Evolutionary conservation across 768 basidiomycete genomes (phyloP), one percentile per base, ranked within the genome.

Genomic region (Rhodosporidiobolus odoratus): DNA sequence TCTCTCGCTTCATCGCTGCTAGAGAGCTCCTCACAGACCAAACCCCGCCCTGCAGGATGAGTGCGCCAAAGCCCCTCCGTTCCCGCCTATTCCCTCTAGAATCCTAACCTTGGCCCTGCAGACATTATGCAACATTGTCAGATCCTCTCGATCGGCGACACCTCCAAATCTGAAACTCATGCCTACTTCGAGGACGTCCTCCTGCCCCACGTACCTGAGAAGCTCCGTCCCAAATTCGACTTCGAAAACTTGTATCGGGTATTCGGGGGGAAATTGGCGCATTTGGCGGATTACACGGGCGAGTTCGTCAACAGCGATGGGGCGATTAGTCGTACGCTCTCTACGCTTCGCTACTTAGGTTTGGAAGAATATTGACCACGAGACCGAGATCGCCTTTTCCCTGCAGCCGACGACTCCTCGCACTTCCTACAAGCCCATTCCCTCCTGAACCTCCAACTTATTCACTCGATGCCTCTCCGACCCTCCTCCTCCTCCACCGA

Each of bases 371-470:
- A 32, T 30, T 53, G 30, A 53, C 52, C 9, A 30, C 30, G n/a
- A n/a, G n/a, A n/a, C n/a, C n/a, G n/a, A n/a, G n/a, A n/a, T n/a
- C n/a, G n/a, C n/a, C 32, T 53, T 30, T 30, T 60, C 48, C 30
- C 30, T 34, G 30, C 72, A 91, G 89, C 90, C 78, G 87, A 86
- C 75, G 87, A 89, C 75, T 86, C 87, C 67, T 89, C 89, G 0
- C 88, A 89, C 76, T 92, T 90, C 81, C 84, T 92, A 32, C 91
- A 92, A 80, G 91, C 91, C 0, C 89, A 92, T 68, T 84, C 89
- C 1, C 82, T 90, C 2, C 84, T 92, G 65, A 92, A 92, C 74
- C 84, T 92, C 21, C 91, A 92, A 78, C 88, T 92, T 78, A 89
- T 92, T 62, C 90, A 92, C 75, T 88, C 89, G 3, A 87, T 88